Base-by-base conservation (phyloP, 2,329 filamentous ascomycete species). In the Emmonsia crescens region DNA sequence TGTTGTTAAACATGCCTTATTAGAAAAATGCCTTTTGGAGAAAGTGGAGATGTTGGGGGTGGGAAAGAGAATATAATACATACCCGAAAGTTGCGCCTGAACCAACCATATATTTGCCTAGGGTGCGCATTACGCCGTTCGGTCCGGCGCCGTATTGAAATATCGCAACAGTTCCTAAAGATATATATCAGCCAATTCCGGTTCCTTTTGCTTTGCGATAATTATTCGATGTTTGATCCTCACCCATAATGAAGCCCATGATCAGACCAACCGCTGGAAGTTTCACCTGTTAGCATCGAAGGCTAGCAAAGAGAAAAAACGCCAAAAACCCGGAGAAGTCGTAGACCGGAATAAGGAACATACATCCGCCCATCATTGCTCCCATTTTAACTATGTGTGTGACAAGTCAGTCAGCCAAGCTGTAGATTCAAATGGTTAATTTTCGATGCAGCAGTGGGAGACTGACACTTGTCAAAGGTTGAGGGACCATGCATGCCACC, bases 221-320 rank as follows among this genome's bases (percentile, higher is more conserved):
- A 55, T 24, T 24, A 14, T 46, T 9, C 57, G 24, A 63, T 36
- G 16, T 40, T 51, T 33, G 58, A 29, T 61, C 70, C 80, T 58
- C 80, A 95, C 93, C 94, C 70, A 94, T 96, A 71, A 99, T 95
- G 80, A 99, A 97, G 66, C 94, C 94, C 78, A 99, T 96, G 74
- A 96, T 96, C 59, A 89, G 82, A 65, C 94, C 94, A 65, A 99
- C 94, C 76, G 91, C 94, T 97, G 70, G 16, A 63, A 27, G 59
- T 68, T 38, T 54, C 51, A 19, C 52, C 56, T 51, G 60, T 54
- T 42, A 52, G 44, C 9, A 31, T 52, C 14, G 19, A 40, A 40
- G 16, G 1, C n/a, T 56, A 6, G 38, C 46, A 33, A 55, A 44
- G 57, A 24, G 27, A 59, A 61, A 51, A 61, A 46, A 38, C 36